Conservation (phyloP, 306 rosid genomes). For the Acmispon strigosus region DNA sequence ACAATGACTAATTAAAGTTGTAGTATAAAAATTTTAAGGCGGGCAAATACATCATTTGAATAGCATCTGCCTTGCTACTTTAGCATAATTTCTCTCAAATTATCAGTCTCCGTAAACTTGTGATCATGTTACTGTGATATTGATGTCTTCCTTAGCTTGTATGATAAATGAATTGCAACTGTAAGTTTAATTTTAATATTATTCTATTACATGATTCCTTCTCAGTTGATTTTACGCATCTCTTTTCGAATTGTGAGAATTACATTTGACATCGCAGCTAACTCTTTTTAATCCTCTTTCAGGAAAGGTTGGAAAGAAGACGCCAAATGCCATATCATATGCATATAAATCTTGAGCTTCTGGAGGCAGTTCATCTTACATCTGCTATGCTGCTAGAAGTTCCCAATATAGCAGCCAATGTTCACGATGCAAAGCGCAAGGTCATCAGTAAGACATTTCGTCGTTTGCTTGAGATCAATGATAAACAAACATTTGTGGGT, state of each 20-base stretch:
- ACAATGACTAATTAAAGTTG: no score
- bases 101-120: neutral
- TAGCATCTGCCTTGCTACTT: neutral
- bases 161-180: neutral
- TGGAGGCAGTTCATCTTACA: constrained; percentile 84
- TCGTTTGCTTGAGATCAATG: constrained; percentile 75
- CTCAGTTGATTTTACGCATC: neutral
- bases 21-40: no score
- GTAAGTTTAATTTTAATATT: neutral
- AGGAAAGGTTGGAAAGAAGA: constrained; percentile 98
- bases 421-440: constrained; percentile 68
- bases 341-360: constrained; percentile 96
- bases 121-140: neutral
- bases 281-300: constrained; percentile 13
- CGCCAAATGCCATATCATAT: constrained; percentile 99
- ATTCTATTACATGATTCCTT: neutral
- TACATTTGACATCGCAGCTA: neutral
- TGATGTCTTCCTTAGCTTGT: neutral
- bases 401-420: constrained; percentile 85
- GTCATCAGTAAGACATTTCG: constrained; percentile 77
- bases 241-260: neutral
- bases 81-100: neutral
- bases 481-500: constrained; percentile 79
- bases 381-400: constrained; percentile 97
- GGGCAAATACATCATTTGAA: neutral